Percentiles rank a stretch among this genome's conserved stretches.
These are phyloP conservation scores for Chrysanthemum lavandulifolium DNA, from an alignment of 129 eudicot species.

Conservation along the genomic window DNA sequence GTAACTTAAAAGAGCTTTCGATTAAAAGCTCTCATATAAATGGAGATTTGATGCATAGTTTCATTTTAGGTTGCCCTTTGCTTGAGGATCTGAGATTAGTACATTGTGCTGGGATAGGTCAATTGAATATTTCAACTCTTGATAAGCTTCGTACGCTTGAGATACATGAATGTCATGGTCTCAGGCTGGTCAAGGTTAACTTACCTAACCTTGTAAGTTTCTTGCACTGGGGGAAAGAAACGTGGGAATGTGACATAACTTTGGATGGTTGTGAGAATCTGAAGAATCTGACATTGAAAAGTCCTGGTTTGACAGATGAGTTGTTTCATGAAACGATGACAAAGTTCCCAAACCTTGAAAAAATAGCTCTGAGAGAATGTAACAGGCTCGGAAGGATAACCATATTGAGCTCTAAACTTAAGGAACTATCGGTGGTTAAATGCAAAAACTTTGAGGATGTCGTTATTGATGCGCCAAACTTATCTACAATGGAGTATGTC, in stretches of 20 bases:
- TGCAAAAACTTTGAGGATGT: slow-evolving; percentile 37
- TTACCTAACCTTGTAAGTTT: slow-evolving; percentile 43
- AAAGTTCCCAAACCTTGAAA: slow-evolving; percentile 44
- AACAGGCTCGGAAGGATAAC: slow-evolving; percentile 28
- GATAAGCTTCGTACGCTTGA: slow-evolving; percentile 43
- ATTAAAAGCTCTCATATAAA: slow-evolving; percentile 34
- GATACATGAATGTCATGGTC: slow-evolving; percentile 47
- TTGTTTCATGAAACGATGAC: slow-evolving; percentile 30
- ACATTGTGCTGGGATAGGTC: slow-evolving; percentile 31
- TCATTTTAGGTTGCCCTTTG: slow-evolving; percentile 45
- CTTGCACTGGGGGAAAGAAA: slow-evolving; percentile 34
- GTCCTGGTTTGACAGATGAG: slow-evolving; percentile 38
- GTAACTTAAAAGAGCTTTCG: slow-evolving; percentile 41
- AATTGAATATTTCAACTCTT: slow-evolving; percentile 32
- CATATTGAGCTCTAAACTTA: slow-evolving; percentile 41
- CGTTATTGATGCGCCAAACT: slow-evolving; percentile 44
- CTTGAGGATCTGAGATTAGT: slow-evolving; percentile 61
- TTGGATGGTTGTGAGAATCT: slow-evolving; percentile 41
- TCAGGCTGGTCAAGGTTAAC: slow-evolving; percentile 33
- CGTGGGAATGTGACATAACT: slow-evolving; percentile 27
- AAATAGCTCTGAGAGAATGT: slow-evolving; percentile 46
- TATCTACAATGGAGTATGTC: slow-evolving; percentile 45
- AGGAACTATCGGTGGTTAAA: slow-evolving; percentile 36
- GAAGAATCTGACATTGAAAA: slow-evolving; percentile 41
- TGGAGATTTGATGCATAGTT: slow-evolving; percentile 27